phyloP scores from a whole-genome alignment of 169 alveolate genomes.

The Plasmodium adleri region DNA sequence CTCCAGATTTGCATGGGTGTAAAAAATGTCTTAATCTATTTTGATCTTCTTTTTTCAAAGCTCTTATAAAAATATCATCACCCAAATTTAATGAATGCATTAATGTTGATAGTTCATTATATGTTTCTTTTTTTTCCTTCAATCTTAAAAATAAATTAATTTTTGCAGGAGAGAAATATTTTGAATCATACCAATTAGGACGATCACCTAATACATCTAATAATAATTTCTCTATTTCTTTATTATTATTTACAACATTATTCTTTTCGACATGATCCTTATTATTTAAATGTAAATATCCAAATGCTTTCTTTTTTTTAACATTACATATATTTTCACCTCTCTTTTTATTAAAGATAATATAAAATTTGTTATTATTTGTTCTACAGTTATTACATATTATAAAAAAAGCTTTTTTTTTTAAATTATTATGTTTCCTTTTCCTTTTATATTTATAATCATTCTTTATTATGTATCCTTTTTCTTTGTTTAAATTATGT shows the following conservation, averaged over 20 bases:
- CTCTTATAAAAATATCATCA: slow-evolving; percentile 61
- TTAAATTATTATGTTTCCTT: too few relatives aligned
- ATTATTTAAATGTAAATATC: background rate
- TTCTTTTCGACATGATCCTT: slow-evolving; percentile 2
- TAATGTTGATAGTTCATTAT: slow-evolving; percentile 58
- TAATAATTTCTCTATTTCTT: slow-evolving; percentile 42
- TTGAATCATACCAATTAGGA: slow-evolving; percentile 48
- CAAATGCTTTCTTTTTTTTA: background rate
- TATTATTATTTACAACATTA: slow-evolving; percentile 31
- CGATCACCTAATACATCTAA: slow-evolving; percentile 18
- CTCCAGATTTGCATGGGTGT: slow-evolving; percentile 49
- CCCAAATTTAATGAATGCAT: slow-evolving; percentile 72
- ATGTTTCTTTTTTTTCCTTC: slow-evolving; percentile 31
- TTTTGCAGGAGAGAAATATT: slow-evolving; percentile 60
- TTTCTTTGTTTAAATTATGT: too few relatives aligned
- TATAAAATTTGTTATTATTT: too few relatives aligned
- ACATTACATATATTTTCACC: too few relatives aligned
- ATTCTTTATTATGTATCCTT: too few relatives aligned
- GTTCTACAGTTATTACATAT: too few relatives aligned
- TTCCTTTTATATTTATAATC: too few relatives aligned
- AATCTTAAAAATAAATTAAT: slow-evolving; percentile 70
- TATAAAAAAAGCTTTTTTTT: too few relatives aligned
- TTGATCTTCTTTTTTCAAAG: slow-evolving; percentile 45
- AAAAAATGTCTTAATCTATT: slow-evolving; percentile 19
- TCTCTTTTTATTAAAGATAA: too few relatives aligned